phyloP scores from a whole-genome alignment of 371 early-diverging fungal genomes.

The Fennellomyces sp. region DNA sequence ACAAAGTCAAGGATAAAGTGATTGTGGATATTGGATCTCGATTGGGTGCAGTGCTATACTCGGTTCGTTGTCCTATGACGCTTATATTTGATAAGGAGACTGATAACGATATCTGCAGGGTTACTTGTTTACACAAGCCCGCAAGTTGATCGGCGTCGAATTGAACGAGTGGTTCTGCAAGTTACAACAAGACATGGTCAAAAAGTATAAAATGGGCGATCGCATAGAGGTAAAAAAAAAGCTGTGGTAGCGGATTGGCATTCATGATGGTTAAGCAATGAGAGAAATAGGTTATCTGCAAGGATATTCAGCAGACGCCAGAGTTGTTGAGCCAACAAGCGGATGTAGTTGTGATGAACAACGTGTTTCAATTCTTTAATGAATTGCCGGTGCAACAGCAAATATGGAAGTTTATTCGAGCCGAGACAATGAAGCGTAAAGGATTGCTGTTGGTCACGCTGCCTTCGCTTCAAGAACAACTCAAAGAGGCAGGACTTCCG shows the following conservation, averaged over 20 bases:
- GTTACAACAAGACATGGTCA: conserved; percentile 57
- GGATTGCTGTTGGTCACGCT: conserved; percentile 58
- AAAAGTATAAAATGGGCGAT: conserved; percentile 59
- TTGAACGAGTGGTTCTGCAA: conserved; percentile 66
- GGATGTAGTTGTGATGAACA: conserved; percentile 64
- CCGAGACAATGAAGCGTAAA: conserved; percentile 47
- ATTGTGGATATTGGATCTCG: conserved; percentile 70
- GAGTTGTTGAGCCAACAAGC: conserved; percentile 47
- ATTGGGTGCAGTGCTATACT: conserved; percentile 66
- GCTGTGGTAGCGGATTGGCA: not conserved
- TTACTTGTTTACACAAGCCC: conserved; percentile 57
- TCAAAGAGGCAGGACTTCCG: conserved; percentile 55
- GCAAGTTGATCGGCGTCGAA: conserved; percentile 63
- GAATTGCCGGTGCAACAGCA: conserved; percentile 53
- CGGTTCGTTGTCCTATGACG: conserved; percentile 52
- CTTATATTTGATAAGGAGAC: not conserved
- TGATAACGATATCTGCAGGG: conserved; percentile 33
- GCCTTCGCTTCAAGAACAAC: conserved; percentile 64
- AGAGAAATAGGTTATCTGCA: conserved; percentile 40
- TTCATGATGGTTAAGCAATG: not conserved
- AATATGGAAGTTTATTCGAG: conserved; percentile 62
- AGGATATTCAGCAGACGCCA: conserved; percentile 53
- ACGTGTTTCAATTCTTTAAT: conserved; percentile 69
- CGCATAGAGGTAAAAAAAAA: conserved; percentile 50
- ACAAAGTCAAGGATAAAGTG: conserved; percentile 51